Evolutionary conservation across 2,329 filamentous ascomycete genomes (phyloP), one percentile per base, ranked within the genome.

Genomic region (Hawksworthiomyces lignivorus): DNA sequence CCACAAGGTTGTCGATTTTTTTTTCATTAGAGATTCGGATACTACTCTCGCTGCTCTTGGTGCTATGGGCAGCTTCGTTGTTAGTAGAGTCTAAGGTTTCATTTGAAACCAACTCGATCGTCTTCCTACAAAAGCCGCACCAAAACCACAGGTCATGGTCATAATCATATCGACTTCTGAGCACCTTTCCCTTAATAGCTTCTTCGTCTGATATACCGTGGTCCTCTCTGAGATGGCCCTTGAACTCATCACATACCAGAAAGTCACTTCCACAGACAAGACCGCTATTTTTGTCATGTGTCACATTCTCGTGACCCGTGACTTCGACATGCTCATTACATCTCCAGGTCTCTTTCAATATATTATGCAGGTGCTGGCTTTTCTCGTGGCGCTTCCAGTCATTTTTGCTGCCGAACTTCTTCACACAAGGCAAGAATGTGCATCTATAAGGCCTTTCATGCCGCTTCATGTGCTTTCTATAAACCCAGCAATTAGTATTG

Each of bases 371-470:
- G 57, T 95, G 88, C 54, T 90, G 84, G 14, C 75, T 79, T 50
- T 79, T 83, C 55, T 96, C 90, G 54, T 96, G 89, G 2, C 89
- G 78, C 57, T 94, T 94, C 89, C 79, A 96, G 60, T 96, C 89
- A 45, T 87, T 89, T 57, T 95, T 94, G 60, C 84, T 89, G n/a
- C 89, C 89, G 51, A 95, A 95, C 0, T 58, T 68, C 55, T 87
- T 88, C 36, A 63, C 60, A 40, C 44, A 47, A 8, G 24, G 8
- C 8, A 68, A 61, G 49, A 80, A 84, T 0, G 87, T 94, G 60
- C 89, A 96, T 11, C 80, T 80, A 48, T 90, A 95, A 0, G 87
- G 89, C 50, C 79, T 80, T 7, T 76, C 72, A 58, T 96, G 89
- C 2, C 88, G 78, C 56, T 87, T 90, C 59, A 77, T 68, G 57